These are phyloP conservation scores for Sporothrix brasiliensis DNA, from an alignment of 2,329 filamentous ascomycete genomes.

Conservation along the genomic window DNA sequence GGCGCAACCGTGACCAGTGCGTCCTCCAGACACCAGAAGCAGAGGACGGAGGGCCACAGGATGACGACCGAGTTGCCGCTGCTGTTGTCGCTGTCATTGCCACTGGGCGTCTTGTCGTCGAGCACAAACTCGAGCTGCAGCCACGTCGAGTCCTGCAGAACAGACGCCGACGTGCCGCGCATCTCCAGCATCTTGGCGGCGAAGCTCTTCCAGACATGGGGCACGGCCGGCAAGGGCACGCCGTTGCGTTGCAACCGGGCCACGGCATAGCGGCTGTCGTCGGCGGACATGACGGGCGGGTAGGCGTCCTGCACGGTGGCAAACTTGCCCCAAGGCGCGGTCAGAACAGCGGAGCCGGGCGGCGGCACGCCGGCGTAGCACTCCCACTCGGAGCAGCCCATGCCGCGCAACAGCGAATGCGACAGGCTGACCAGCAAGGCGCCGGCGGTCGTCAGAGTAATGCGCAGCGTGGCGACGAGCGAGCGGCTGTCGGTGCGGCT, in stretches of 20 bases:
- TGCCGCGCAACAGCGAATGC: constrained; percentile 52
- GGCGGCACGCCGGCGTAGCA: constrained; percentile 47
- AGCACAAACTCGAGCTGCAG: constrained; percentile 47
- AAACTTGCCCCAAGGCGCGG: constrained; percentile 58
- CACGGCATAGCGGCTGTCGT: background rate
- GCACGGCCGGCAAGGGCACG: constrained; percentile 27
- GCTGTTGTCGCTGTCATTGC: constrained; percentile 39
- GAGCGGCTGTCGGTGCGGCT: constrained; percentile 38
- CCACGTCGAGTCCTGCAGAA: constrained; percentile 54
- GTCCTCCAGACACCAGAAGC: constrained; percentile 50
- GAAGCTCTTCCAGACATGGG: constrained; percentile 42
- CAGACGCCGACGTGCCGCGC: constrained; percentile 52
- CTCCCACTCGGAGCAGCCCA: constrained; percentile 52
- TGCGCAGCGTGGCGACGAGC: constrained; percentile 54
- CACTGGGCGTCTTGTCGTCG: constrained; percentile 50
- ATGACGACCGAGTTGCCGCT: constrained; percentile 49
- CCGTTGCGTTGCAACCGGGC: constrained; percentile 22
- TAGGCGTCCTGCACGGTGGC: constrained; percentile 47
- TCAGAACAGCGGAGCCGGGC: constrained; percentile 52
- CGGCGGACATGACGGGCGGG: constrained; percentile 3
- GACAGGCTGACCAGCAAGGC: constrained; percentile 55
- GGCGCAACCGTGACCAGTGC: constrained; percentile 15
- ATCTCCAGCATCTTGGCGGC: constrained; percentile 56
- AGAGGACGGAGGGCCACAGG: constrained; percentile 59
- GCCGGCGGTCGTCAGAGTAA: constrained; percentile 60